Conservation (phyloP, 768 basidiomycete genomes). For the Russula vinacea region DNA sequence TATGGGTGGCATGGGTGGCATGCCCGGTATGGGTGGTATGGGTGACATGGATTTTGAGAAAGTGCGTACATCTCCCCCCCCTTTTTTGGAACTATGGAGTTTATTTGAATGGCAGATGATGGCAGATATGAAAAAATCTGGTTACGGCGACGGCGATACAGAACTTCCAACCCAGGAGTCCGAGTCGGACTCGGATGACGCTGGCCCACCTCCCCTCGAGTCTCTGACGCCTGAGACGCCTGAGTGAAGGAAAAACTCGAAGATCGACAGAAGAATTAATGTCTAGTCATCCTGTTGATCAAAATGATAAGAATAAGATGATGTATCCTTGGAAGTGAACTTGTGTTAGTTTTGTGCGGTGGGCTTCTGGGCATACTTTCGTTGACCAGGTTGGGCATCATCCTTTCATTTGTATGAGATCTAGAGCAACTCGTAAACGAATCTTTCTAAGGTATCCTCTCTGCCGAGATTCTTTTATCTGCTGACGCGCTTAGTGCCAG, state of each 20-base stretch:
- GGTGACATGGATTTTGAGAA: conserved; percentile 62
- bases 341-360: background rate
- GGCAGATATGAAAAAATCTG: conserved; percentile 37
- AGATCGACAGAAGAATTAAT: background rate
- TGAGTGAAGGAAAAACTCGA: background rate
- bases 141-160: conserved; percentile 27
- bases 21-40: conserved; percentile 25
- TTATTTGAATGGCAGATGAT: conserved; percentile 40
- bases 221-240: too few species aligned
- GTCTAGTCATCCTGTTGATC: conserved; percentile 8
- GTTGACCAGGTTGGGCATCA: background rate
- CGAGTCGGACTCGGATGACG: conserved; percentile 41
- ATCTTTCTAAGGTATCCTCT: background rate
- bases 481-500: background rate
- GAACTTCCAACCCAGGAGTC: conserved; percentile 32
- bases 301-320: conserved; percentile 10
- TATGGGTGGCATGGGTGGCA: conserved; percentile 38
- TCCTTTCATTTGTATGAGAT: background rate
- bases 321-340: background rate
- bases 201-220: conserved; percentile 78
- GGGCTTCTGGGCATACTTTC: background rate
- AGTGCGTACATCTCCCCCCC: conserved; percentile 39
- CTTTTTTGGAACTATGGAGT: background rate
- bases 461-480: background rate
- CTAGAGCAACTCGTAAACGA: background rate